Base-by-base conservation (phyloP, 1,284 basidiomycete species). In the Pseudozyma tsukubaensis region DNA sequence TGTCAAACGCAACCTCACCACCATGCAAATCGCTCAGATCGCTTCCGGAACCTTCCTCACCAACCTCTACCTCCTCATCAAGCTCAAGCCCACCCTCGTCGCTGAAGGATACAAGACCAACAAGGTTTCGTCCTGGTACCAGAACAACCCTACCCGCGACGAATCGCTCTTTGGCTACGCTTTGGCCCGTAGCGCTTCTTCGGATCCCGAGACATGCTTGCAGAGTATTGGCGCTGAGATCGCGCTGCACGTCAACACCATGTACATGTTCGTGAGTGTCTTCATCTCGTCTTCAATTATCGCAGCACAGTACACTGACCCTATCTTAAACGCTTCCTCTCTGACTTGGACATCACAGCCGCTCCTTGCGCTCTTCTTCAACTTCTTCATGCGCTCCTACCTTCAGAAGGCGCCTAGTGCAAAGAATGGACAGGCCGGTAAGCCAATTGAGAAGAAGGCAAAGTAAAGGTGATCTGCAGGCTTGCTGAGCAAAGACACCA, bases 1-100 rank as follows among this genome's bases (percentile, higher is more conserved):
- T 13, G 59, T 82, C 55, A 82, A 82, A 59, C 60, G 77, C 35
- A 78, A 76, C 43, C 68, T 82, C 49, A 82, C 80, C 21, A 82
- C 80, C 21, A 54, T 80, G 55, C 80, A 82, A 56, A 81, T 82
- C 35, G 55, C 66, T 0, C 79, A 81, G 53, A 81, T 81, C 47
- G 73, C 78, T 18, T 75, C 70, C 16, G 79, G 79, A 16, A 79
- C 77, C 4, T 50, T 81, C 44, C 59, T 81, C 42, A 78, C 78
- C 12, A 81, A 81, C 50, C 62, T 80, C 49, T 80, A 77, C 36
- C 72, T 78, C n/a, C 39, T 78, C 59, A 63, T 55, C 47, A 24
- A 50, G 12, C 61, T 80, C 44, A 14, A 72, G 16, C 74, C 79
- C 0, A 6, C 35, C 11, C 39, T 19, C 1, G 71, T 81, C 32